Conservation (phyloP, 768 basidiomycete genomes). For the Chalciporus piperatus region DNA sequence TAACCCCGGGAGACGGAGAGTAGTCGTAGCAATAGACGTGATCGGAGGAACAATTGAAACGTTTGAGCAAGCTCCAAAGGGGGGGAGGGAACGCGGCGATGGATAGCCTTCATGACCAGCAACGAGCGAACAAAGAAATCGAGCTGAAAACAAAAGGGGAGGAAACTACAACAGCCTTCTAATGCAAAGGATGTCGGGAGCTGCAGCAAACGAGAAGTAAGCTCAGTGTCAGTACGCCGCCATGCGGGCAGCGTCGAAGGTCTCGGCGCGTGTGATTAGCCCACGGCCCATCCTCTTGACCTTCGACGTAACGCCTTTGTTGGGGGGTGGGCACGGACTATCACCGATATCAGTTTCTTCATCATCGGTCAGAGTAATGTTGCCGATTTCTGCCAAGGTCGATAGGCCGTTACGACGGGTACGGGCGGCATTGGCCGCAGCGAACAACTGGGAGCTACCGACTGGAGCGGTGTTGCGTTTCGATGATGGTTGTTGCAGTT, state of each 20-base stretch:
- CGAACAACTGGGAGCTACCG: slow-evolving; percentile 56
- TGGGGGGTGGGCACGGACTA: slow-evolving; percentile 84
- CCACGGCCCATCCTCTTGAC: slow-evolving; percentile 52
- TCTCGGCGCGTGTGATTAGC: slow-evolving; percentile 61
- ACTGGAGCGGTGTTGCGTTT: slow-evolving; percentile 70
- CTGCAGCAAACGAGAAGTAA: not conserved
- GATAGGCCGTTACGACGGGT: slow-evolving; percentile 58
- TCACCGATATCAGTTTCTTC: slow-evolving; percentile 79
- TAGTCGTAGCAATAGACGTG: slow-evolving; percentile 11
- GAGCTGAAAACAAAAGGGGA: slow-evolving; percentile 5
- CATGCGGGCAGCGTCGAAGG: slow-evolving; percentile 64
- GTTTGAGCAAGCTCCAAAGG: slow-evolving; percentile 1
- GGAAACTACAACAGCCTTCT: not conserved
- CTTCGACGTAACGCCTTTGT: slow-evolving; percentile 53
- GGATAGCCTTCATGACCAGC: slow-evolving; percentile 11
- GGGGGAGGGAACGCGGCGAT: not conserved
- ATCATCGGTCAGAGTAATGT: slow-evolving; percentile 62
- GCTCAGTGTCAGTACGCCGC: slow-evolving; percentile 37
- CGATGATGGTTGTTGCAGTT: slow-evolving; percentile 39
- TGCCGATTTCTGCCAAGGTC: slow-evolving; percentile 68
- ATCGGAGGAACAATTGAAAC: slow-evolving; percentile 5
- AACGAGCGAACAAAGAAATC: slow-evolving; percentile 2
- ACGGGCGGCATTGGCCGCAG: slow-evolving; percentile 67
- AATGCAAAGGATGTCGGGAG: slow-evolving; percentile 1
- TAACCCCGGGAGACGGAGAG: slow-evolving; percentile 9